A percentile compares a stretch with the other conserved stretches of the same genome.
These are phyloP conservation scores for Polychytrium aggregatum DNA, from an alignment of 192 early-diverging fungal species.

Conservation along the genomic window DNA sequence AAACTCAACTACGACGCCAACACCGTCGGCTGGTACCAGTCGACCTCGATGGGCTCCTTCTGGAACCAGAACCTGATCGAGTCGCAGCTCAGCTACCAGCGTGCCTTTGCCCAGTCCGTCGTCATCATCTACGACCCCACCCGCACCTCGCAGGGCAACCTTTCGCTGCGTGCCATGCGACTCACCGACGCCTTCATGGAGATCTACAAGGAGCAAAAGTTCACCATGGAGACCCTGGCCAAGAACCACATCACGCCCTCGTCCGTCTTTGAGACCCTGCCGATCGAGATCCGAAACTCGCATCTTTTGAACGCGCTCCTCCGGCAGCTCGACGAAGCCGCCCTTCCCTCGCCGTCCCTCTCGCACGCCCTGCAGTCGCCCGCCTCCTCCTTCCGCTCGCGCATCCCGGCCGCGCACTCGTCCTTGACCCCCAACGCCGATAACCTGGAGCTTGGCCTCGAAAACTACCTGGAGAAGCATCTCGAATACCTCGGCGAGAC, in stretches of 20 bases:
- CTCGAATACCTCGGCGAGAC: conserved; percentile 69
- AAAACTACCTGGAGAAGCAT: conserved; percentile 79
- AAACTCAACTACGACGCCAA: conserved; percentile 93
- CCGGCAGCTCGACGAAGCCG: conserved; percentile 49
- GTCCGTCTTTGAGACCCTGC: conserved; percentile 82
- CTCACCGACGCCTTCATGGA: conserved; percentile 78
- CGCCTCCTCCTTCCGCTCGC: conserved; percentile 13
- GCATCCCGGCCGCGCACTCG: conserved; percentile 11
- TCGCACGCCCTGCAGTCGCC: conserved; percentile 10
- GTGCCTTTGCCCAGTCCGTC: conserved; percentile 70
- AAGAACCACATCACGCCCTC: conserved; percentile 70
- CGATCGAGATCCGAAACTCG: conserved; percentile 77
- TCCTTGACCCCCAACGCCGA: conserved; percentile 42
- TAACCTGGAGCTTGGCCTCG: conserved; percentile 66
- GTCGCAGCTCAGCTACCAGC: conserved; percentile 83
- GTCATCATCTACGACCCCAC: conserved; percentile 89
- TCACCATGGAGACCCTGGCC: conserved; percentile 70
- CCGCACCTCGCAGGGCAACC: conserved; percentile 73
- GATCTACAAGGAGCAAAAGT: conserved; percentile 63
- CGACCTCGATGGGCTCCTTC: conserved; percentile 76
- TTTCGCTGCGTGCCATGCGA: conserved; percentile 77
- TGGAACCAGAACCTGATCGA: conserved; percentile 86
- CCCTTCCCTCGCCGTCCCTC: conserved; percentile 11
- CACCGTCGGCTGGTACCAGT: conserved; percentile 95
- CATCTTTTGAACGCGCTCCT: conserved; percentile 68